phyloP scores from a whole-genome alignment of 2,329 filamentous ascomycete species.

The Massarina eburnea region DNA sequence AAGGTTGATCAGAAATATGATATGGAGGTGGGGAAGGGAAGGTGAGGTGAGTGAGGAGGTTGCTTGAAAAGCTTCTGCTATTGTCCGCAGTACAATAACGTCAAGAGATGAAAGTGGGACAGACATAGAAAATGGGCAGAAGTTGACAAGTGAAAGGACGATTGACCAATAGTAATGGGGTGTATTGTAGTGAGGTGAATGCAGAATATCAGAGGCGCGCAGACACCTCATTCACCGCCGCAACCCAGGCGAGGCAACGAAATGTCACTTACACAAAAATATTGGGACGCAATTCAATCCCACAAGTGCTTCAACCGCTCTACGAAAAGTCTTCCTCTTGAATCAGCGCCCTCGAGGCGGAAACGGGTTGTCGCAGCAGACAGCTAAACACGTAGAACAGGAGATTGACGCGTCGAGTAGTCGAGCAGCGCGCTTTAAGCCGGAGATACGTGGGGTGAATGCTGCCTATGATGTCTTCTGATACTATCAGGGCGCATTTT shows the following conservation, averaged over 20 bases:
- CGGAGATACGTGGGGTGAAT: slow-evolving; percentile 6
- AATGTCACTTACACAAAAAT: neutral
- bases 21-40: neutral
- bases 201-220: neutral
- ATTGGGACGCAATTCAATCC: too few relatives aligned
- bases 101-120: neutral
- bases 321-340: slow-evolving; percentile 8
- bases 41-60: neutral
- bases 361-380: slow-evolving; percentile 14
- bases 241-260: neutral
- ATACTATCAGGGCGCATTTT: slow-evolving; percentile 19
- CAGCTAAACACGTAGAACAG: slow-evolving; percentile 28
- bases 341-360: slow-evolving; percentile 11
- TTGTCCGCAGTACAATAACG: neutral
- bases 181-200: neutral
- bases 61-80: neutral
- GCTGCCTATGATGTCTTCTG: slow-evolving; percentile 11
- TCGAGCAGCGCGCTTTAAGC: slow-evolving; percentile 12
- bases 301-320: neutral
- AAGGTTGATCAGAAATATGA: neutral
- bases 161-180: too few relatives aligned
- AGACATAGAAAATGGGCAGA: too few relatives aligned
- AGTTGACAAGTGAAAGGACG: too few relatives aligned
- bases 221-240: neutral
- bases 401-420: slow-evolving; percentile 28